Percentiles rank a stretch among this genome's conserved stretches.
Evolutionary conservation across 176 grass and related monocot species (phyloP).

Genomic region (Oryza glaberrima): DNA sequence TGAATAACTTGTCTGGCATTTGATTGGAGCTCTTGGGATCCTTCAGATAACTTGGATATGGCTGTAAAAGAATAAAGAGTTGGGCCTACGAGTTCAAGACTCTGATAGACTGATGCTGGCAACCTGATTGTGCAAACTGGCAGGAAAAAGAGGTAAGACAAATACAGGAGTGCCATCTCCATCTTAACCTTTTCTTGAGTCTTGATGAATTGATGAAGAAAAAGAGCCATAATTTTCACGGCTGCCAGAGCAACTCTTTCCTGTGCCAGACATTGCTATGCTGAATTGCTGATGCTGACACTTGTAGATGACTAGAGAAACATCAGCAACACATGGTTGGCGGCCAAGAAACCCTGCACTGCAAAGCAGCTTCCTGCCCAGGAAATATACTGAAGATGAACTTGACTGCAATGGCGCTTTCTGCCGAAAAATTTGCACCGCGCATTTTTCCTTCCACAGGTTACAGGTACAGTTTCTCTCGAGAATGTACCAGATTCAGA

Average conservation of each 20-base stretch:
- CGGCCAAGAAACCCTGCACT: neutral
- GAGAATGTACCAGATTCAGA: conserved; percentile 26
- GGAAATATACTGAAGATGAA: conserved; percentile 9
- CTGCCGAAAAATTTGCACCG: neutral
- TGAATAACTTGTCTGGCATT: neutral
- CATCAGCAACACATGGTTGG: neutral
- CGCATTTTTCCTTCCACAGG: neutral
- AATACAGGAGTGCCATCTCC: neutral
- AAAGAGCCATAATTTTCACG: neutral
- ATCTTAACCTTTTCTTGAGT: neutral
- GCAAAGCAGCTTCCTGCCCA: neutral
- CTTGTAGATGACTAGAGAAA: neutral
- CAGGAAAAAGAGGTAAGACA: neutral
- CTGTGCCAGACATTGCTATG: neutral
- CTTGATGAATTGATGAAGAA: neutral
- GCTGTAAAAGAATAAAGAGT: neutral
- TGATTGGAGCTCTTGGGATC: conserved; percentile 24
- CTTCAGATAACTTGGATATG: conserved; percentile 10
- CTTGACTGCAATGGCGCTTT: neutral
- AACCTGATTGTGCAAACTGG: neutral
- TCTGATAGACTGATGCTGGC: neutral
- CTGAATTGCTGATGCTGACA: neutral
- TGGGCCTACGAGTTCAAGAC: neutral
- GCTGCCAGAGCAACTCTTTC: neutral
- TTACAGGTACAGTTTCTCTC: neutral